phyloP scores from a whole-genome alignment of 75 land plant species.

The Cupressus sempervirens region DNA sequence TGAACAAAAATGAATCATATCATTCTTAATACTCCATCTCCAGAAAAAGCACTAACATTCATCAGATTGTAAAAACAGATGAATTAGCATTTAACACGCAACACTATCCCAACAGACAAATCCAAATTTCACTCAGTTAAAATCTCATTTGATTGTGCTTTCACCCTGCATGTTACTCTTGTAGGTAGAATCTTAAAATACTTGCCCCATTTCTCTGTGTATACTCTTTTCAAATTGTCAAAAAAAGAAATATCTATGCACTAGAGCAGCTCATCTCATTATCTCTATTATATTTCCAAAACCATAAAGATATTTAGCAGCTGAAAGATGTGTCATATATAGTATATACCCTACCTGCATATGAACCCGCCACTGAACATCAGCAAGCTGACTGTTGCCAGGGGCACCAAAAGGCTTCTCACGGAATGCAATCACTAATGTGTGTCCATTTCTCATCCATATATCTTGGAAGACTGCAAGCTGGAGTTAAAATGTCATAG shows the following conservation, averaged over 20 bases:
- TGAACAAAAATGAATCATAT: not conserved
- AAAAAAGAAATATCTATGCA: not conserved
- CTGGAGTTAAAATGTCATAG: not conserved
- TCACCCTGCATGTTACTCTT: not conserved
- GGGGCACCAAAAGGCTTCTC: conserved; percentile 7
- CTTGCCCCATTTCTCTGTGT: not conserved
- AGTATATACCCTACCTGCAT: not conserved
- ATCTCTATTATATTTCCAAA: not conserved
- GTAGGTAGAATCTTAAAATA: not conserved
- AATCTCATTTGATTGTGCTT: not conserved
- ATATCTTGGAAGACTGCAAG: conserved; percentile 3
- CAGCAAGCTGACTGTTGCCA: conserved; percentile 11
- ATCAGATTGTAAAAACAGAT: not conserved
- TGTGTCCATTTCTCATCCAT: conserved; percentile 9
- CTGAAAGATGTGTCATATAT: not conserved
- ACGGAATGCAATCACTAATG: not conserved
- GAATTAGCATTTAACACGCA: too few relatives aligned
- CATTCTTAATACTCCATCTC: not conserved
- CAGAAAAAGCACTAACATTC: too few relatives aligned
- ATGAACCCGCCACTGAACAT: conserved; percentile 11
- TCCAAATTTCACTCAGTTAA: not conserved
- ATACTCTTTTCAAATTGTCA: not conserved
- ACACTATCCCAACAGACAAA: not conserved
- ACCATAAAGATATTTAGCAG: not conserved
- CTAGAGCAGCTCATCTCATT: not conserved